These are phyloP conservation scores for Stephanodiscus minutulus DNA, from an alignment of 108 stramenopile species.

Conservation along the genomic window DNA sequence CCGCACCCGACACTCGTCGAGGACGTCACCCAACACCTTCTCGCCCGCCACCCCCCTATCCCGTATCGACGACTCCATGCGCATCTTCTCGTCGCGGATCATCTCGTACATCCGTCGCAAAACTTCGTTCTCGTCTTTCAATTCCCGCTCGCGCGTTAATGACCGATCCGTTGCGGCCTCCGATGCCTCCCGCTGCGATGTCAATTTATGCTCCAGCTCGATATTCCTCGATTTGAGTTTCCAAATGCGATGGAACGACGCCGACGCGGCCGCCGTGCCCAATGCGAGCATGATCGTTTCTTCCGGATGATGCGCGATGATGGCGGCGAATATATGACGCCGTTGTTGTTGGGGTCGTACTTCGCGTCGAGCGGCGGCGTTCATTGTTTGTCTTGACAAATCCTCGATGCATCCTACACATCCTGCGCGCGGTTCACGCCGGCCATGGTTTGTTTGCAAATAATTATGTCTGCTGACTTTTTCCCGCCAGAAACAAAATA, in stretches of 20 bases:
- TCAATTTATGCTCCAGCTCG: neutral
- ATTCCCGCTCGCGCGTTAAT: neutral
- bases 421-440: no score
- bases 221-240: neutral
- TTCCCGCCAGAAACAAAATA: no score
- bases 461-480: no score
- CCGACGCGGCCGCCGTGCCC: neutral
- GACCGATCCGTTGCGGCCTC: neutral
- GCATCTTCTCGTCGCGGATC: neutral
- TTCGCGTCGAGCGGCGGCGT: neutral
- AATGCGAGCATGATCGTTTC: neutral
- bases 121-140: neutral
- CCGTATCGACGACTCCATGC: conserved; percentile 1
- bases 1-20: neutral
- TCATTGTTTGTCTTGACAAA: neutral
- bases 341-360: neutral
- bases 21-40: neutral
- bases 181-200: neutral
- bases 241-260: neutral
- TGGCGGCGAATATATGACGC: neutral
- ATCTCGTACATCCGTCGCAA: neutral
- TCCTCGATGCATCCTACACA: neutral
- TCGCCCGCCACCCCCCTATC: conserved; percentile 3
- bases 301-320: neutral
- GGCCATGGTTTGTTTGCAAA: no score